A percentile compares a stretch with the other conserved stretches of the same genome.
phyloP scores from a whole-genome alignment of 768 basidiomycete genomes.

The Tubosaeta brunneosetosa region DNA sequence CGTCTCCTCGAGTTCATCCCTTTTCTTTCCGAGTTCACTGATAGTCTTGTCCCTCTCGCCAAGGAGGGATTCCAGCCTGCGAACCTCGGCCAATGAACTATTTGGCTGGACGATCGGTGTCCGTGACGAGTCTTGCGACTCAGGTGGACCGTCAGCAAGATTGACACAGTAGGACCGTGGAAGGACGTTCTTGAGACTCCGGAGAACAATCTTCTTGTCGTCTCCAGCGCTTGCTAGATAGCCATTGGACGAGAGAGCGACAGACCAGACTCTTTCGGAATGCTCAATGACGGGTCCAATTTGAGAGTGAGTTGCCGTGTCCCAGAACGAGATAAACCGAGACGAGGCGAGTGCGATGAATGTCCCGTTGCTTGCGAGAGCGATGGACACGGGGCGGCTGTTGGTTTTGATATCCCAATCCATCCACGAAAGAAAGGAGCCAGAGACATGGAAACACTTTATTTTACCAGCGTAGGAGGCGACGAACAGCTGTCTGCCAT shows the following conservation, averaged over 20 bases:
- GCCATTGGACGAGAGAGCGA: slow-evolving; percentile 1
- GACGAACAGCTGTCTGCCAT: slow-evolving; percentile 1
- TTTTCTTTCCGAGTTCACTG: not conserved
- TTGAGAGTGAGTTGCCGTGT: slow-evolving; percentile 1
- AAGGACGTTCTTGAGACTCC: slow-evolving; percentile 1
- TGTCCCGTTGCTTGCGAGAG: not conserved
- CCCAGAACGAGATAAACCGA: slow-evolving; percentile 5
- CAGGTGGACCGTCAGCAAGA: not conserved
- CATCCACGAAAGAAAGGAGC: not conserved
- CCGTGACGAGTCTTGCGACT: not conserved
- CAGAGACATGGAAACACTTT: slow-evolving; percentile 6
- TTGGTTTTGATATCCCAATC: not conserved
- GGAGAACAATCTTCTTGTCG: slow-evolving; percentile 1
- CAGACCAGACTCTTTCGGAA: not conserved
- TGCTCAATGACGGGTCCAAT: not conserved
- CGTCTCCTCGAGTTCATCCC: slow-evolving; percentile 1
- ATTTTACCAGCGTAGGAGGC: slow-evolving; percentile 3
- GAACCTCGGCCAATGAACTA: not conserved
- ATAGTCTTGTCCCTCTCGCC: not conserved
- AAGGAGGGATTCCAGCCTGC: slow-evolving; percentile 1
- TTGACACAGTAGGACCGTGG: not conserved
- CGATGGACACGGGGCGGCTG: slow-evolving; percentile 1
- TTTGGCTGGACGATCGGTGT: not conserved
- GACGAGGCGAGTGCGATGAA: not conserved
- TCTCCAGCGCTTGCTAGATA: slow-evolving; percentile 4